Evolutionary conservation across 345 rosid species (phyloP).

Genomic region (Cardamine occulta): DNA sequence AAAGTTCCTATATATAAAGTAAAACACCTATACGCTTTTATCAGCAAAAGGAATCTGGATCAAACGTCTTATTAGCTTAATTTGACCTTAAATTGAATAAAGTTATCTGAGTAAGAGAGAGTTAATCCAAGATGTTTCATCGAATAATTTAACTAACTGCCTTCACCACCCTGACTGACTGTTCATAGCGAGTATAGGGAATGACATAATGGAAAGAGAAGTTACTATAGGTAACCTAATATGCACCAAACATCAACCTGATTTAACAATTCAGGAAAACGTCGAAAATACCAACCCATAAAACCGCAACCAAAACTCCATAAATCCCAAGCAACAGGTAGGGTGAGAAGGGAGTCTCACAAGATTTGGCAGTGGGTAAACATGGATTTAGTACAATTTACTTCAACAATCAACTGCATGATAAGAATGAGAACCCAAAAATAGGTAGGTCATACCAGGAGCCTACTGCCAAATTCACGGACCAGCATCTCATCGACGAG

Average conservation of each 20-base stretch:
- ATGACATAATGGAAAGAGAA: slow-evolving; percentile 24
- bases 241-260: slow-evolving; percentile 17
- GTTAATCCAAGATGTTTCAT: slow-evolving; percentile 30
- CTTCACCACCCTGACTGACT: slow-evolving; percentile 23
- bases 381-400: slow-evolving; percentile 13
- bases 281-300: slow-evolving; percentile 9
- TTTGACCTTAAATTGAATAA: slow-evolving; percentile 20
- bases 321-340: slow-evolving; percentile 11
- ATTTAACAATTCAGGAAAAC: slow-evolving; percentile 20
- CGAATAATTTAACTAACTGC: slow-evolving; percentile 9
- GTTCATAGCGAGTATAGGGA: slow-evolving; percentile 15
- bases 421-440: slow-evolving; percentile 15
- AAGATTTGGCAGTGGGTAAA: slow-evolving; percentile 18
- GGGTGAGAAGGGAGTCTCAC: slow-evolving; percentile 4
- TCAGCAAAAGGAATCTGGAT: slow-evolving; percentile 16
- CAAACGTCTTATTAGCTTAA: slow-evolving; percentile 6
- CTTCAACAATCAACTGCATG: slow-evolving; percentile 24
- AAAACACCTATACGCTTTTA: slow-evolving; percentile 8
- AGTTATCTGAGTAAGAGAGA: slow-evolving; percentile 20
- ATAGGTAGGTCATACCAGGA: slow-evolving; percentile 59
- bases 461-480: slow-evolving; percentile 71
- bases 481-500: slow-evolving; percentile 90
- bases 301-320: slow-evolving; percentile 14
- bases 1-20: slow-evolving; percentile 7
- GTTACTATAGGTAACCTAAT: slow-evolving; percentile 32